Evolutionary conservation across 2,329 filamentous ascomycete genomes (phyloP).

Genomic region (Tolypocladium capitatum): DNA sequence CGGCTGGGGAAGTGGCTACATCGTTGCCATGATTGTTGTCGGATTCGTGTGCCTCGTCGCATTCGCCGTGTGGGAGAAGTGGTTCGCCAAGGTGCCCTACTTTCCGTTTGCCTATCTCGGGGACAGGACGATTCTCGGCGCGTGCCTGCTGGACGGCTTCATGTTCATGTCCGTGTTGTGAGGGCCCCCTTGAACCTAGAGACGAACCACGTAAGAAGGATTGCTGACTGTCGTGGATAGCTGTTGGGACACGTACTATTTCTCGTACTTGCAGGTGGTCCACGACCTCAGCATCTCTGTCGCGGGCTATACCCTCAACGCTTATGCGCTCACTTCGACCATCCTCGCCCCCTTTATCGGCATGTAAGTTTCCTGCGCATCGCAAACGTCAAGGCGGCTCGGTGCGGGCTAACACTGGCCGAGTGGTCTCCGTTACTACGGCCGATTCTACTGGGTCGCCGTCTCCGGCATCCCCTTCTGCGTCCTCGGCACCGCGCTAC

Average conservation of each 20-base stretch:
- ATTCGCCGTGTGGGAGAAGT: slow-evolving; percentile 43
- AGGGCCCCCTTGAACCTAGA: neutral
- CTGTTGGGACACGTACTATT: slow-evolving; percentile 31
- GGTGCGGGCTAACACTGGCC: neutral
- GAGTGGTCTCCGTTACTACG: neutral
- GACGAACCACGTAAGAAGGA: neutral
- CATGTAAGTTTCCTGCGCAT: neutral
- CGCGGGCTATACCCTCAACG: slow-evolving; percentile 25
- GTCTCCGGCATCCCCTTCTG: slow-evolving; percentile 24
- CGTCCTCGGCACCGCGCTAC: slow-evolving; percentile 26
- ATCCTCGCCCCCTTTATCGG: neutral
- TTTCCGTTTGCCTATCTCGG: slow-evolving; percentile 35
- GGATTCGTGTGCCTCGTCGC: slow-evolving; percentile 33
- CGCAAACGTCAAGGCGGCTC: no score
- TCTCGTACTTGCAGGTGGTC: slow-evolving; percentile 33
- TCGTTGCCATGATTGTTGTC: slow-evolving; percentile 35
- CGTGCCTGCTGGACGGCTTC: slow-evolving; percentile 22
- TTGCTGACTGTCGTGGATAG: neutral
- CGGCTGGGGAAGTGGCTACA: slow-evolving; percentile 28
- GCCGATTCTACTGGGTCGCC: slow-evolving; percentile 2
- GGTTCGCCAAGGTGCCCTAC: slow-evolving; percentile 43
- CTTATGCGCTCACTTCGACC: slow-evolving; percentile 10
- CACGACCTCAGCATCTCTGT: slow-evolving; percentile 19
- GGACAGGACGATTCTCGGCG: slow-evolving; percentile 31
- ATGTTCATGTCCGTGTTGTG: slow-evolving; percentile 24